Conservation (phyloP, 257 asterid genomes). For the Solanum bulbocastanum region DNA sequence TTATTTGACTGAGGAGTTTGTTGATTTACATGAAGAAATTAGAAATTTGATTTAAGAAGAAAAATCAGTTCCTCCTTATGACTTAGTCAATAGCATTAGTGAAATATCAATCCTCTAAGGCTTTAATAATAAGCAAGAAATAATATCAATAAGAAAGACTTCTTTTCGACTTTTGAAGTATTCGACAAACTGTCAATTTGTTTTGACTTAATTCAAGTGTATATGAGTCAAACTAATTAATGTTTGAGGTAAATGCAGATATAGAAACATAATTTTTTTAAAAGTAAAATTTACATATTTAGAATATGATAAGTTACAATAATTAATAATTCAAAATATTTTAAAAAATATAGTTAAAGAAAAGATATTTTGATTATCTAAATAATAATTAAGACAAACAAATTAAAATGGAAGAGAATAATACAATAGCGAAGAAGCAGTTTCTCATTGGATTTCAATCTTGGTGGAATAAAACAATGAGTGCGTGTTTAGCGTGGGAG, state of each 20-base stretch:
- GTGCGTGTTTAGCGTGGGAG: neutral
- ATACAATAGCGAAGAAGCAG: too few relatives aligned
- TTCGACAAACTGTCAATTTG: neutral
- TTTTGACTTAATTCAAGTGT: neutral
- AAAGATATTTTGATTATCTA: too few relatives aligned
- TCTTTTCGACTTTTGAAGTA: neutral
- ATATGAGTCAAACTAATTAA: too few relatives aligned
- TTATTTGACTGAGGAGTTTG: neutral
- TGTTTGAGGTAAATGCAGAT: too few relatives aligned
- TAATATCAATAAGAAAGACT: neutral
- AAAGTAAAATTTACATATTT: too few relatives aligned
- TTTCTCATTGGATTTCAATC: neutral
- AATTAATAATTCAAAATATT: too few relatives aligned
- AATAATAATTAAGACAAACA: neutral
- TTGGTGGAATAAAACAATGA: neutral
- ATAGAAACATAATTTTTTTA: too few relatives aligned
- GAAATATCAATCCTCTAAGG: neutral
- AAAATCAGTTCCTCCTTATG: too few relatives aligned
- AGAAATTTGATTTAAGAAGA: neutral
- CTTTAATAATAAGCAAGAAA: neutral
- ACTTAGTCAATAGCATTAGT: neutral
- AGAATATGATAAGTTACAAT: too few relatives aligned
- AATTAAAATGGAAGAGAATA: neutral
- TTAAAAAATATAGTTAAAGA: too few relatives aligned
- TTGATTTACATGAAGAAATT: too few relatives aligned